phyloP scores from a whole-genome alignment of 2,329 filamentous ascomycete species.

The Sclerotinia borealis region DNA sequence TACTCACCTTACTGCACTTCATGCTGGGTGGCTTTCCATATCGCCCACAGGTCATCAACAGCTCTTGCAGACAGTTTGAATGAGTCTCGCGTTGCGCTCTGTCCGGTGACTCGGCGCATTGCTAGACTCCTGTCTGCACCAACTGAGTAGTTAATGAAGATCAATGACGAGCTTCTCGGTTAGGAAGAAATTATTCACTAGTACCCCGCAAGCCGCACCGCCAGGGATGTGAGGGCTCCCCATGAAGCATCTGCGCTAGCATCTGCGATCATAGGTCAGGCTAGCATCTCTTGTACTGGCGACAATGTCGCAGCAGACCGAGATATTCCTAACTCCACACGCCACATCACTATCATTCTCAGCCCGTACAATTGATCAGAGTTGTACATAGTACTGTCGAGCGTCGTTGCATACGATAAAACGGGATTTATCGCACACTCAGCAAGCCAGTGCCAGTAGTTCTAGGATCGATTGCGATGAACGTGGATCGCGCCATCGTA shows the following conservation, averaged over 20 bases:
- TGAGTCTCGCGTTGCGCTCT: background rate
- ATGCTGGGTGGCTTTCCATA: constrained; percentile 6
- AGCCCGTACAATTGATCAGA: constrained; percentile 9
- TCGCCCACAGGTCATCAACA: constrained; percentile 1
- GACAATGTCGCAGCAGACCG: background rate
- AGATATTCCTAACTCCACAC: background rate
- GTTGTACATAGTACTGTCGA: background rate
- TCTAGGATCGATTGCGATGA: constrained; percentile 3
- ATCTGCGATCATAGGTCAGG: background rate
- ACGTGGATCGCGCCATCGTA: constrained; percentile 2
- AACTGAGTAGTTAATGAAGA: constrained; percentile 1
- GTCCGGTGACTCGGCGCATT: background rate
- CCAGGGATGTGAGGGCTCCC: background rate
- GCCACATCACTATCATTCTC: background rate
- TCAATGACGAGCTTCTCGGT: background rate
- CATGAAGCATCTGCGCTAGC: background rate
- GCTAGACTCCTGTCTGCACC: background rate
- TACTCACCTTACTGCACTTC: background rate
- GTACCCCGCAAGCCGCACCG: constrained; percentile 1
- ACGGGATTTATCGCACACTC: background rate
- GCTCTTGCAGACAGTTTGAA: background rate
- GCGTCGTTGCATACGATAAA: constrained; percentile 4
- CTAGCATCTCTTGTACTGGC: background rate
- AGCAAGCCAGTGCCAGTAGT: constrained; percentile 1
- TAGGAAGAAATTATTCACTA: no score